Evolutionary conservation across 768 basidiomycete species (phyloP), one percentile per base, ranked within the genome.

Genomic region (Naganishia friedmannii): DNA sequence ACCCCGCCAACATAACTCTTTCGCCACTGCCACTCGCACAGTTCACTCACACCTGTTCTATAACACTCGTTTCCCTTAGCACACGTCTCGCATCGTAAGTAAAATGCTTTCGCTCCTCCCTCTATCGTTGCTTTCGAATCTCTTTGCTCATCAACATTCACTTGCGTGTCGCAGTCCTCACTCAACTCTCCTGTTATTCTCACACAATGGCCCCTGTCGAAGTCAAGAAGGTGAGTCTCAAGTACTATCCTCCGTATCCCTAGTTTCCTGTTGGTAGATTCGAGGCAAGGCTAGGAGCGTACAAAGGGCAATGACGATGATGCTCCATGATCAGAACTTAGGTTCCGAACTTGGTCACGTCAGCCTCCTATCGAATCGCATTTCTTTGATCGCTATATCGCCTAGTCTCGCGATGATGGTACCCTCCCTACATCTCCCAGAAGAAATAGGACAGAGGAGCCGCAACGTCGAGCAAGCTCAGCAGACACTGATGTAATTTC

Each of bases 221-320:
- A 73, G 89, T 93, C 74, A 85, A 86, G 73, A 92, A 88, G 79
- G 91, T 93, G 77, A 81, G 90, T 87, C 67, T 69, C 34, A n/a
- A 39, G 26, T 21, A 23, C 31, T 21, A 42, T 42, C 2, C 42
- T 2, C 9, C 7, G 42, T 42, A 5, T 42, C 15, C 2, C 9
- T 8, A 42, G 34, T 42, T 2, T 42, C 15, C 42, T 42, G 42
- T 42, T 42, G 42, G 42, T 15, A 13, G 7, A 42, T 42, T 42
- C 42, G 2, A 15, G 15, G 42, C 42, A 13, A 42, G 9, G 15
- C 9, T 2, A 42, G 15, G 42, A 42, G 42, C 42, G 42, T 2
- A 42, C 42, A 15, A 42, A 2, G 42, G 15, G 15, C 42, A 13
- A 42, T 13, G 42, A 42, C 2, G 7, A 42, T 2, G 15, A 42